Conservation (phyloP, 2,329 filamentous ascomycete species). For the Hymenoscyphus albidus region DNA sequence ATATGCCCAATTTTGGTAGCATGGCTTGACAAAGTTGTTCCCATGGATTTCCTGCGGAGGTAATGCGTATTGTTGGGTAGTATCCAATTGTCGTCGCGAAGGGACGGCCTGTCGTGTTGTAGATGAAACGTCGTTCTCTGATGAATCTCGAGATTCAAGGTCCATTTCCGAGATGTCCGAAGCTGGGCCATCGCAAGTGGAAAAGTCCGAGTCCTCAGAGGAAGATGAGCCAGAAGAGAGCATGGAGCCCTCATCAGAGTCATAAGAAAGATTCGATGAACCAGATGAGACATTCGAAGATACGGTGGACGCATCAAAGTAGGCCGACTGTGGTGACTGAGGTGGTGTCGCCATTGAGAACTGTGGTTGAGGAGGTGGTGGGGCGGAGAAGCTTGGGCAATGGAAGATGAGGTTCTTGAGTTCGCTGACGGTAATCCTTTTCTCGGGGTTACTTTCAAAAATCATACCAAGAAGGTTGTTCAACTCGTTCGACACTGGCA, state of each 20-base stretch:
- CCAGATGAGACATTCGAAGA: constrained; percentile 41
- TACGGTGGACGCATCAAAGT: constrained; percentile 8
- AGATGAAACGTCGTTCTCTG: constrained; percentile 16
- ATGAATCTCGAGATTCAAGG: constrained; percentile 12
- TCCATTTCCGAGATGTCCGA: constrained; percentile 7
- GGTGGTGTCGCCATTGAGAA: constrained; percentile 18
- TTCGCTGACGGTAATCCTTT: constrained; percentile 77
- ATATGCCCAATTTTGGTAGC: constrained; percentile 25
- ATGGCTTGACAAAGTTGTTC: constrained; percentile 18
- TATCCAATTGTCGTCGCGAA: background rate
- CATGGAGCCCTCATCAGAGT: constrained; percentile 36
- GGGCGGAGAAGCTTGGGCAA: constrained; percentile 45
- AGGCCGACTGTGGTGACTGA: constrained; percentile 10
- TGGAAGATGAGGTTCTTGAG: constrained; percentile 71
- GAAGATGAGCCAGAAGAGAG: constrained; percentile 27
- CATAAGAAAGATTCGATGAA: constrained; percentile 40
- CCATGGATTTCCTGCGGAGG: constrained; percentile 21
- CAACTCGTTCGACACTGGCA: constrained; percentile 85
- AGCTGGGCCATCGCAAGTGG: constrained; percentile 16
- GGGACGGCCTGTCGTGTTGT: background rate
- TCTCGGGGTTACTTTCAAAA: constrained; percentile 80
- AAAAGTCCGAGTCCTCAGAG: constrained; percentile 24
- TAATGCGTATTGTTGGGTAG: constrained; percentile 24
- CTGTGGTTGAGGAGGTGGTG: constrained; percentile 14
- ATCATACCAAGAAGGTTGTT: constrained; percentile 83